A percentile compares a stretch with the other conserved stretches of the same genome.
Conservation (phyloP, 768 basidiomycete species). For the Leccinum barrowsii region DNA sequence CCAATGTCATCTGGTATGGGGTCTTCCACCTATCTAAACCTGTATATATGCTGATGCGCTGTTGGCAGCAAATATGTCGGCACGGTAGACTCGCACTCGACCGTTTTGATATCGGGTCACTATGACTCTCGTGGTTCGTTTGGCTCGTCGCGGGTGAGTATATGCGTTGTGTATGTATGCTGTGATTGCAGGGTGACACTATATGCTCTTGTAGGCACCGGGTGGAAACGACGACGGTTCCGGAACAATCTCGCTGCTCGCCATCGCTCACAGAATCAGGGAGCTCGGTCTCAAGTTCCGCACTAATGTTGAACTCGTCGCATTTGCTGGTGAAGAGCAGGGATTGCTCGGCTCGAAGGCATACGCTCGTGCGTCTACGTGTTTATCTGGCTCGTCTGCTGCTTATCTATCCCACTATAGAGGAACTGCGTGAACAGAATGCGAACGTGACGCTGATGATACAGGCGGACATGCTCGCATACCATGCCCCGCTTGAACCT, state of each 20-base stretch:
- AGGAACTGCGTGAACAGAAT: conserved; percentile 49
- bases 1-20: conserved; percentile 80
- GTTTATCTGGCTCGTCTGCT: neutral
- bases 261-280: conserved; percentile 73
- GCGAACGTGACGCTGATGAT: conserved; percentile 79
- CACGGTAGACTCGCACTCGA: conserved; percentile 44
- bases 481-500: conserved; percentile 75
- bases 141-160: conserved; percentile 54
- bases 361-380: conserved; percentile 65
- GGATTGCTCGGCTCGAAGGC: conserved; percentile 75
- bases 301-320: conserved; percentile 73
- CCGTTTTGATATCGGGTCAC: conserved; percentile 77
- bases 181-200: neutral
- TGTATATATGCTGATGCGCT: neutral
- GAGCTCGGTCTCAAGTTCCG: conserved; percentile 66
- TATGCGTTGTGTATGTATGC: neutral
- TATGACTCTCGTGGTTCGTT: conserved; percentile 92
- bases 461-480: conserved; percentile 92
- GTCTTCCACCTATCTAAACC: neutral
- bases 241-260: conserved; percentile 69
- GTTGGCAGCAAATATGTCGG: conserved; percentile 49
- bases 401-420: conserved; percentile 32
- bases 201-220: conserved; percentile 25
- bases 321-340: conserved; percentile 92
- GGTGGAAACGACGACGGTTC: conserved; percentile 65